Evolutionary conservation across 2,329 filamentous ascomycete species (phyloP).

Genomic region (Paradendryphiella salina): DNA sequence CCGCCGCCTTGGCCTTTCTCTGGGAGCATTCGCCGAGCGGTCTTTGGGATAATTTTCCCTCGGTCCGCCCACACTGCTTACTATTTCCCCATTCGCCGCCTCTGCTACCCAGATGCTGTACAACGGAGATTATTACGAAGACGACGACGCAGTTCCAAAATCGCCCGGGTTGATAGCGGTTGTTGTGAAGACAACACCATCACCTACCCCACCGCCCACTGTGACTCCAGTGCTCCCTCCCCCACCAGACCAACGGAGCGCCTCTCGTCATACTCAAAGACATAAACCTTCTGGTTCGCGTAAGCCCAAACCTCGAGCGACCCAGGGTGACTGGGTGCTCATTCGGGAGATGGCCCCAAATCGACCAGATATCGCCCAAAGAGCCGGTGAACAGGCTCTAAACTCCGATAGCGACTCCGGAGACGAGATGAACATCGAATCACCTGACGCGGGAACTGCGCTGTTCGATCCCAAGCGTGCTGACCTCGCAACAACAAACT

Average conservation of each 20-base stretch:
- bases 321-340: slow-evolving; percentile 68
- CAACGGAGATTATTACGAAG: slow-evolving; percentile 50
- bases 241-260: slow-evolving; percentile 30
- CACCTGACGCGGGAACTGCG: slow-evolving; percentile 15
- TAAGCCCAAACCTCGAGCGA: slow-evolving; percentile 56
- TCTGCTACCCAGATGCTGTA: slow-evolving; percentile 32
- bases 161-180: slow-evolving; percentile 50
- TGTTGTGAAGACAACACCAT: slow-evolving; percentile 51
- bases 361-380: slow-evolving; percentile 64
- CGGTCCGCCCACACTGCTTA: slow-evolving; percentile 4
- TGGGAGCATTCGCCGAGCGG: slow-evolving; percentile 26
- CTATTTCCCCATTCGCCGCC: not conserved
- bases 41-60: slow-evolving; percentile 25
- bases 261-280: slow-evolving; percentile 51
- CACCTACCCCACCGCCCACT: slow-evolving; percentile 55
- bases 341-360: slow-evolving; percentile 67
- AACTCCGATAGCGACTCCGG: slow-evolving; percentile 51
- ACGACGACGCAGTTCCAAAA: slow-evolving; percentile 54
- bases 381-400: slow-evolving; percentile 60
- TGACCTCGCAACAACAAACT: slow-evolving; percentile 11
- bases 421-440: slow-evolving; percentile 42
- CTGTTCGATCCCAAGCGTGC: slow-evolving; percentile 3
- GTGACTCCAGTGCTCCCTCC: slow-evolving; percentile 31
- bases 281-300: slow-evolving; percentile 54
- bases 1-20: slow-evolving; percentile 21